Percentiles rank a stretch among this genome's conserved stretches.
These are phyloP conservation scores for Diplosphaera chodatii DNA, from an alignment of 139 green algal genomes.

Conservation along the genomic window DNA sequence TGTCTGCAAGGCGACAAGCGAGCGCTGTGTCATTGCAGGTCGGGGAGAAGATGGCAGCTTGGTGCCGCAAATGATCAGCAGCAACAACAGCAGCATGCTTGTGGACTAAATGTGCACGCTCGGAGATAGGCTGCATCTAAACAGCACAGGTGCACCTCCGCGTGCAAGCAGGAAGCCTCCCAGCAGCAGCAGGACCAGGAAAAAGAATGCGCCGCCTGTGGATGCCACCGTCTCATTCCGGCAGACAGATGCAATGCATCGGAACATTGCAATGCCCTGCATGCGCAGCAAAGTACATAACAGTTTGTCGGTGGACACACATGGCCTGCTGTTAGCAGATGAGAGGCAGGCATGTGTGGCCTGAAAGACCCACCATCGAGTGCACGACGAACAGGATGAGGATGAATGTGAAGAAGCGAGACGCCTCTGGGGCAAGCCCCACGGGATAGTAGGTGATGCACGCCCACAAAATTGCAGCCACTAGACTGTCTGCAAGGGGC, in stretches of 20 bases:
- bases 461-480: constrained; percentile 23
- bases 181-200: constrained; percentile 25
- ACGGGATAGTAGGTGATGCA: constrained; percentile 5
- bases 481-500: constrained; percentile 8
- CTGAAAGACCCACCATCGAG: constrained; percentile 14
- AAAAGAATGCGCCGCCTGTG: constrained; percentile 22
- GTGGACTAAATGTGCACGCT: no score
- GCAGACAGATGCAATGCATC: constrained; percentile 1
- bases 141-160: background rate
- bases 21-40: no score
- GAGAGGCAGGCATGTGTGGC: background rate
- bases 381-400: constrained; percentile 24
- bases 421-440: background rate
- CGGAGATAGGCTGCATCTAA: background rate
- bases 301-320: no score
- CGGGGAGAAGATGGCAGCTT: no score
- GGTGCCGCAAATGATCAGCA: no score
- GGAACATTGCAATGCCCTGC: constrained; percentile 17
- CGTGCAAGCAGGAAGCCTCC: constrained; percentile 24
- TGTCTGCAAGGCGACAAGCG: background rate
- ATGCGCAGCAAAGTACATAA: no score
- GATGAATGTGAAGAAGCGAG: constrained; percentile 19
- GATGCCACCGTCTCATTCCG: constrained; percentile 16
- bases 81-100: no score
- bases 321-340: no score